These are phyloP conservation scores for Spinacia oleracea DNA, from an alignment of 179 eudicot species.

Conservation along the genomic window DNA sequence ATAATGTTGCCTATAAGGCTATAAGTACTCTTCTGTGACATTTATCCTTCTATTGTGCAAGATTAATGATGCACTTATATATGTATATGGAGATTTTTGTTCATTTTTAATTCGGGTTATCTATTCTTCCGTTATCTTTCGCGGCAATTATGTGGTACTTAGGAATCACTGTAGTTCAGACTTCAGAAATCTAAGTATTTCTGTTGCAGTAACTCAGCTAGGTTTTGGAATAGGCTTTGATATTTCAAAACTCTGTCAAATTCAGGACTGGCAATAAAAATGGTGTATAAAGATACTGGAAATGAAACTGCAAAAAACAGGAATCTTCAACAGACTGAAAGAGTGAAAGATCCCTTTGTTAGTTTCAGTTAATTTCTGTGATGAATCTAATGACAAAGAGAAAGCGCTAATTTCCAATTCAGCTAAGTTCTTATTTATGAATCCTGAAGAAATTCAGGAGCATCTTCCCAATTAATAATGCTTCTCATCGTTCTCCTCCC, in stretches of 20 bases:
- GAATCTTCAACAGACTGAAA: conserved; percentile 2
- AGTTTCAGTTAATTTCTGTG: conserved; percentile 19
- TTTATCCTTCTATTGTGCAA: conserved; percentile 7
- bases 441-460: conserved; percentile 29
- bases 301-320: background rate
- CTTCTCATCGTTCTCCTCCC: conserved; percentile 83
- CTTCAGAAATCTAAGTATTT: background rate
- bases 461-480: conserved; percentile 38
- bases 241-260: background rate
- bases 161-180: background rate
- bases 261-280: conserved; percentile 12
- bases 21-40: background rate
- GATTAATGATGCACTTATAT: conserved; percentile 11
- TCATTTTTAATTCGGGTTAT: background rate
- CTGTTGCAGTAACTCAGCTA: background rate
- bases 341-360: conserved; percentile 16
- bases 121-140: background rate
- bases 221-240: background rate
- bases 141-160: background rate
- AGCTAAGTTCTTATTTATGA: conserved; percentile 20
- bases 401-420: background rate
- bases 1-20: background rate
- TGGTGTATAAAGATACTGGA: background rate
- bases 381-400: background rate
- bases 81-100: background rate